Evolutionary conservation across 83 land plant species (phyloP).

Genomic region (Picea abies): DNA sequence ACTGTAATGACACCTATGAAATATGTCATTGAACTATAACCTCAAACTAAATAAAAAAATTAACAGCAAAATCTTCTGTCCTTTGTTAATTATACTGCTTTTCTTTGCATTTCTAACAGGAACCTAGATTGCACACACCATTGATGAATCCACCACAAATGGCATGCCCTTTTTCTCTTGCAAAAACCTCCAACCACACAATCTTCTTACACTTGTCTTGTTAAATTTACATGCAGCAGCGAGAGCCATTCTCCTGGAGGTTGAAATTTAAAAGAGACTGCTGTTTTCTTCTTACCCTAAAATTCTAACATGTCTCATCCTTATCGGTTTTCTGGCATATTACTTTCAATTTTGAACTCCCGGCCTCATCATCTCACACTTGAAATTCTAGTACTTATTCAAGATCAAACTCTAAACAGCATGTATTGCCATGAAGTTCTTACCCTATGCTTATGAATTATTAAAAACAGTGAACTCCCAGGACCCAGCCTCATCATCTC

Average conservation of each 20-base stretch:
- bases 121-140: neutral
- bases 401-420: neutral
- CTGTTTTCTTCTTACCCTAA: neutral
- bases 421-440: neutral
- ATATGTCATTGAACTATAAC: neutral
- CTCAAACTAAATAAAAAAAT: neutral
- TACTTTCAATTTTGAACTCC: neutral
- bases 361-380: neutral
- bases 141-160: neutral
- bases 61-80: neutral
- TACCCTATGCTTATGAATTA: neutral
- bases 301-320: neutral
- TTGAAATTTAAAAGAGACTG: no score
- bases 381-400: neutral
- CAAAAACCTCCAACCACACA: neutral
- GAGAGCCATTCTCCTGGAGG: no score
- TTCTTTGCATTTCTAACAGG: neutral
- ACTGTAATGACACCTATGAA: neutral
- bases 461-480: neutral
- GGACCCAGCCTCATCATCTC: neutral
- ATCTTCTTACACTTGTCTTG: neutral
- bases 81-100: neutral
- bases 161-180: neutral
- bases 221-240: no score
- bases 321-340: neutral